Conservation (phyloP, 495 filamentous ascomycete species). For the Annulohypoxylon maeteangense region DNA sequence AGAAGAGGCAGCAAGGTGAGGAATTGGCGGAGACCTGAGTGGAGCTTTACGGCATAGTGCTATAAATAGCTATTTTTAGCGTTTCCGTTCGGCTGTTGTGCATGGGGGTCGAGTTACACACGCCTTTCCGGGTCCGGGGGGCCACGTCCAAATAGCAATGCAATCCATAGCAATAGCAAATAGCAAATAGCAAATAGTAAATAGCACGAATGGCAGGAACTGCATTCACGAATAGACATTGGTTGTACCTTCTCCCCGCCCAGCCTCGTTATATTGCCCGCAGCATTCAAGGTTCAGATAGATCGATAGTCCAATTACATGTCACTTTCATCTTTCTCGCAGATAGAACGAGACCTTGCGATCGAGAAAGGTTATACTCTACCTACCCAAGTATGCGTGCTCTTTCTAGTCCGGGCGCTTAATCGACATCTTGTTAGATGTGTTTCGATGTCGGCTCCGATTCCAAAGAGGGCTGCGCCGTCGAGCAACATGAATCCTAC, state of each 20-base stretch:
- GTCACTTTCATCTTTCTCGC: conserved; percentile 1
- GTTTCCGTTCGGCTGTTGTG: conserved; percentile 42
- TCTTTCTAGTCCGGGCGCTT: conserved; percentile 34
- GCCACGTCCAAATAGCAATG: conserved; percentile 16
- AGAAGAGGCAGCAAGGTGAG: conserved; percentile 36
- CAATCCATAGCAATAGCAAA: not conserved
- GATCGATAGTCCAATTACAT: conserved; percentile 25
- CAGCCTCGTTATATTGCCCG: conserved; percentile 37
- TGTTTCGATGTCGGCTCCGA: conserved; percentile 25
- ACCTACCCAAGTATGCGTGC: not conserved
- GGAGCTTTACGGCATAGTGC: conserved; percentile 27
- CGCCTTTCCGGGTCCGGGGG: conserved; percentile 28
- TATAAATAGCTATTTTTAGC: conserved; percentile 53
- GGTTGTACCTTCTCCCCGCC: conserved; percentile 8
- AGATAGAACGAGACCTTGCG: not conserved
- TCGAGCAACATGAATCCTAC: conserved; percentile 39
- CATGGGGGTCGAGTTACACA: conserved; percentile 37
- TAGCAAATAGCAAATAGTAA: no score
- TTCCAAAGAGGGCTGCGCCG: conserved; percentile 29
- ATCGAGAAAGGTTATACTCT: not conserved
- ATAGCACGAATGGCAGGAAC: not conserved
- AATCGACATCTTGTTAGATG: conserved; percentile 19
- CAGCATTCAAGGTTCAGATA: conserved; percentile 31
- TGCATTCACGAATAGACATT: not conserved
- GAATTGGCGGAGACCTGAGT: conserved; percentile 27